These are phyloP conservation scores for Pythium grandisporangium DNA, from an alignment of 352 stramenopile genomes.

Conservation along the genomic window DNA sequence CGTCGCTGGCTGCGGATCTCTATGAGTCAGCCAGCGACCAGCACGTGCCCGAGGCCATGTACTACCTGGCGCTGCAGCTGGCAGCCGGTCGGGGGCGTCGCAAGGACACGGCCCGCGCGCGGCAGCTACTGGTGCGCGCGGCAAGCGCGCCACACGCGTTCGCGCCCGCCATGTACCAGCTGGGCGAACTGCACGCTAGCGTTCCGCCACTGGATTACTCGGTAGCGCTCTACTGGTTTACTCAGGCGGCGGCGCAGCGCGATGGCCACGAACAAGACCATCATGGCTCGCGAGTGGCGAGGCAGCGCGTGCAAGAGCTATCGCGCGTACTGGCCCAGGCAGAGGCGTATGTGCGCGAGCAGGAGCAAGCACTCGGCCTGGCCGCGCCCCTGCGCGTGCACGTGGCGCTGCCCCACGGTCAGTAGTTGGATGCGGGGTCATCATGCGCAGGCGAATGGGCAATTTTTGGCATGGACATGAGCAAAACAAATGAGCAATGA, in stretches of 20 bases:
- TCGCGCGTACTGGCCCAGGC: constrained; percentile 24
- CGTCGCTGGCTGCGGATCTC: constrained; percentile 5
- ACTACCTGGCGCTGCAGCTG: constrained; percentile 46
- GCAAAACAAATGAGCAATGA: no score
- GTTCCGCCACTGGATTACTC: constrained; percentile 29
- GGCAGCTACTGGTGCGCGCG: constrained; percentile 27
- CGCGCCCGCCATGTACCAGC: constrained; percentile 39
- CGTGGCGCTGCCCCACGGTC: constrained; percentile 26
- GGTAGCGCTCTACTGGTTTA: constrained; percentile 37
- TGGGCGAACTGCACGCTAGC: constrained; percentile 36
- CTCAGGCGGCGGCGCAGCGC: constrained; percentile 14
- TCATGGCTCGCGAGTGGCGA: constrained; percentile 16
- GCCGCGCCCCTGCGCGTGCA: constrained; percentile 33
- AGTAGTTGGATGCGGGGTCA: no score
- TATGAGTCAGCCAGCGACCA: constrained; percentile 10
- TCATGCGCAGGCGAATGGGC: no score
- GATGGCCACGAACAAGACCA: no score
- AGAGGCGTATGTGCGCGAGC: constrained; percentile 25
- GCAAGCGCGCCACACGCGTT: constrained; percentile 20
- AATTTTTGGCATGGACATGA: no score
- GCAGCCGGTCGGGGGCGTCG: constrained; percentile 28
- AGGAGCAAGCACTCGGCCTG: constrained; percentile 32
- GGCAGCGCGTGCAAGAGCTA: constrained; percentile 22
- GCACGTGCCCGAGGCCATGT: constrained; percentile 30
- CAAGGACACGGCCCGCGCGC: constrained; percentile 21